Conservation (phyloP, 768 basidiomycete genomes). For the Leccinum disarticulatum region DNA sequence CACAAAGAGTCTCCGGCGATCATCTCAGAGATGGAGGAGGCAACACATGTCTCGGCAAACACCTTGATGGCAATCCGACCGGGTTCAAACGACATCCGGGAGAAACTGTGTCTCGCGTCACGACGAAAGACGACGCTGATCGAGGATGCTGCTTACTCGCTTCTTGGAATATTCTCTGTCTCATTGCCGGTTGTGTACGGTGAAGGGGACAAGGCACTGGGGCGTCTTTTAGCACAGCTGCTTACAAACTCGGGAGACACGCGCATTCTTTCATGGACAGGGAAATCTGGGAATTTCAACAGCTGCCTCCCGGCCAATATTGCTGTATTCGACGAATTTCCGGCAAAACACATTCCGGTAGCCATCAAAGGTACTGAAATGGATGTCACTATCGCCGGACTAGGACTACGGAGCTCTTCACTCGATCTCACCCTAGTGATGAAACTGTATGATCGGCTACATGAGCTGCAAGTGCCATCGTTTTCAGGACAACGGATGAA, state of each 20-base stretch:
- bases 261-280: not conserved
- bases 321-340: not conserved
- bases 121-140: not conserved
- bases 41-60: not conserved
- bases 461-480: not conserved
- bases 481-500: not conserved
- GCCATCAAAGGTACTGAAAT: not conserved
- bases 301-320: not conserved
- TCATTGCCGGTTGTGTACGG: not conserved
- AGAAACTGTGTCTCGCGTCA: not conserved
- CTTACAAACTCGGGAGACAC: not conserved
- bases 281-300: not conserved
- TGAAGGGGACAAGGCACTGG: not conserved
- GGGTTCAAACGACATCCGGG: not conserved
- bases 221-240: not conserved
- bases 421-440: not conserved
- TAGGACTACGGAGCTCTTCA: not conserved
- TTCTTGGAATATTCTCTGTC: not conserved
- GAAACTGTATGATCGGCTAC: not conserved
- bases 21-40: not conserved
- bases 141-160: not conserved
- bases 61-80: not conserved
- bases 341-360: not conserved
- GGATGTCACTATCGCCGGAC: not conserved
- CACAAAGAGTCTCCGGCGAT: not conserved